Evolutionary conservation across 176 grass and related monocot species (phyloP).

Genomic region (Hordeum marinum): DNA sequence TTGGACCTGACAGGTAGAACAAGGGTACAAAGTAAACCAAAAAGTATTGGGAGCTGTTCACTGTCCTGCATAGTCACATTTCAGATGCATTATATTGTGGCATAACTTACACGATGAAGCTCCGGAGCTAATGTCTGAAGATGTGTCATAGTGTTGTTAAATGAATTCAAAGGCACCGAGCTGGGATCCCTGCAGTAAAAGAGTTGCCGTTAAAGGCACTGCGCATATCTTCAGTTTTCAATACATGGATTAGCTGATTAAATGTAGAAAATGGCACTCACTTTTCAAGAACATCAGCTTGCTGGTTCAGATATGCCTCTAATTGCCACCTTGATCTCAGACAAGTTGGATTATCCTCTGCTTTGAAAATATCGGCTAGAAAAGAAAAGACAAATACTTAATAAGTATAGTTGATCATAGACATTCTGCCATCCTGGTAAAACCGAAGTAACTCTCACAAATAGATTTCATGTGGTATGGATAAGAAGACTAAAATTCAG

Average conservation of each 20-base stretch:
- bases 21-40: constrained; percentile 27
- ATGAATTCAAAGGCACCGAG: constrained; percentile 86
- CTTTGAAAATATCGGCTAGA: constrained; percentile 58
- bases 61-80: background rate
- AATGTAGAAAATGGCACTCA: constrained; percentile 30
- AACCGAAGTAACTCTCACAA: background rate
- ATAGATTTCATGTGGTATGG: background rate
- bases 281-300: constrained; percentile 95
- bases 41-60: background rate
- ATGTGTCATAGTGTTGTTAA: constrained; percentile 66
- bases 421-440: background rate
- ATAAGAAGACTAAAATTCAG: background rate
- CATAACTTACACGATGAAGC: constrained; percentile 87
- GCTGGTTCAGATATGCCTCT: constrained; percentile 89
- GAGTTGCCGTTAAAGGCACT: constrained; percentile 12
- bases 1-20: constrained; percentile 51
- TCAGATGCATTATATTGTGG: constrained; percentile 15
- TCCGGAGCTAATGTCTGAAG: constrained; percentile 78
- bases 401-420: background rate
- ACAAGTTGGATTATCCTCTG: constrained; percentile 53
- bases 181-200: constrained; percentile 61
- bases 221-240: background rate
- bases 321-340: constrained; percentile 92
- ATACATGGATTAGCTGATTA: constrained; percentile 1
- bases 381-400: constrained; percentile 15